A percentile compares a stretch with the other conserved stretches of the same genome.
phyloP scores from a whole-genome alignment of 2,329 filamentous ascomycete species.

The Diaporthe vexans region DNA sequence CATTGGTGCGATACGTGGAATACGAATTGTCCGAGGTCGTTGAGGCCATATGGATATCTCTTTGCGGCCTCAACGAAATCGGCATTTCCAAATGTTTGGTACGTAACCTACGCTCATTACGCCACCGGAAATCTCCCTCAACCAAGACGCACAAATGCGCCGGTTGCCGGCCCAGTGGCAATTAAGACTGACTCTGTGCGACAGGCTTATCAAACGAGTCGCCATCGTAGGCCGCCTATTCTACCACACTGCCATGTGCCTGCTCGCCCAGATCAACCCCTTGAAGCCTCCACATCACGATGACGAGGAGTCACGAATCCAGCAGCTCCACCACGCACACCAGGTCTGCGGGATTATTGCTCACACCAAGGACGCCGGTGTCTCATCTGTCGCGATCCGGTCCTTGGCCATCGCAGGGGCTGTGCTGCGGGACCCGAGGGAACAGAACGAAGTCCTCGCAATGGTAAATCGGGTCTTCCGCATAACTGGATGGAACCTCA shows the following conservation, averaged over 20 bases:
- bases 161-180: neutral
- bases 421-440: constrained; percentile 74
- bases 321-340: constrained; percentile 81
- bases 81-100: constrained; percentile 89
- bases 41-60: constrained; percentile 87
- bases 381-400: constrained; percentile 83
- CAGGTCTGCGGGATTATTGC: constrained; percentile 92
- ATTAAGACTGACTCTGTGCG: constrained; percentile 15
- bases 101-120: constrained; percentile 48
- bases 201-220: constrained; percentile 83
- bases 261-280: constrained; percentile 86
- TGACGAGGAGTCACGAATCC: constrained; percentile 75
- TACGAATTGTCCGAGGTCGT: constrained; percentile 81
- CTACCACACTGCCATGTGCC: constrained; percentile 87
- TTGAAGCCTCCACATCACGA: constrained; percentile 66
- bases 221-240: constrained; percentile 87
- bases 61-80: constrained; percentile 79
- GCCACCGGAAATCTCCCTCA: neutral
- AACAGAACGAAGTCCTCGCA: constrained; percentile 84
- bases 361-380: constrained; percentile 84
- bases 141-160: neutral
- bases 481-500: constrained; percentile 84
- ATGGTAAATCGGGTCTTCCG: constrained; percentile 83
- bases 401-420: constrained; percentile 84
- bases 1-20: constrained; percentile 89